Base-by-base conservation (phyloP, 164 flowering plant genomes). In the Vitis amurensis region DNA sequence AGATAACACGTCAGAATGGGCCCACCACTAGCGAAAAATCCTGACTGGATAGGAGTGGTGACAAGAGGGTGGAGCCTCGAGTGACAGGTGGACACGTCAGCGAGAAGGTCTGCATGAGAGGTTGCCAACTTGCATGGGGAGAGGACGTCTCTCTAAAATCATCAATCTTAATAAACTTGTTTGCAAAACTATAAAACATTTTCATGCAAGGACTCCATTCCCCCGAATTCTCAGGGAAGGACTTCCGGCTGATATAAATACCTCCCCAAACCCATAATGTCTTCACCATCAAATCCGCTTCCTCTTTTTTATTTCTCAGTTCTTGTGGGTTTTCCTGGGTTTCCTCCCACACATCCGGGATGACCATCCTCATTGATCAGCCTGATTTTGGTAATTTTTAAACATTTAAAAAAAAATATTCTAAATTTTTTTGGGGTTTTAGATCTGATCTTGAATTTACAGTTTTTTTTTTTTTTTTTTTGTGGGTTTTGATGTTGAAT, bases 201-300 rank as follows among this genome's bases (percentile, higher is more conserved):
- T 82, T 77, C 85, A 74, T 67, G 63, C 67, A 77, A 80, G 83
- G 85, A 80, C 83, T 68, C 66, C 8, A 16, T 60, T 44, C 23
- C 63, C 66, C 37, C 37, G 63, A 79, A 77, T 74, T 82, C 78
- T 79, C 83, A 75, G 83, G 74, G 70, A 80, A 82, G 85, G 83
- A 77, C 83, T 79, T 77, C 81, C 83, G 81, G 79, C 83, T 19
- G 59, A n/a, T 79, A 82, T 82, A 82, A 79, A 82, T 82, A 82
- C 76, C 51, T 2, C 7, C 19, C 49, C 11, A 12, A 3, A 2
- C 30, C 50, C 52, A 55, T 7, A 62, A 62, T 69, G 59, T 63
- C 59, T 50, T 58, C 52, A 29, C 51, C n/a, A 10, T 47, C 3
- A 51, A 49, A 16, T 50, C 51, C 1, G 1, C 9, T n/a, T 65